These are phyloP conservation scores for Fusarium sp. DNA, from an alignment of 2,329 filamentous ascomycete genomes.

Conservation along the genomic window DNA sequence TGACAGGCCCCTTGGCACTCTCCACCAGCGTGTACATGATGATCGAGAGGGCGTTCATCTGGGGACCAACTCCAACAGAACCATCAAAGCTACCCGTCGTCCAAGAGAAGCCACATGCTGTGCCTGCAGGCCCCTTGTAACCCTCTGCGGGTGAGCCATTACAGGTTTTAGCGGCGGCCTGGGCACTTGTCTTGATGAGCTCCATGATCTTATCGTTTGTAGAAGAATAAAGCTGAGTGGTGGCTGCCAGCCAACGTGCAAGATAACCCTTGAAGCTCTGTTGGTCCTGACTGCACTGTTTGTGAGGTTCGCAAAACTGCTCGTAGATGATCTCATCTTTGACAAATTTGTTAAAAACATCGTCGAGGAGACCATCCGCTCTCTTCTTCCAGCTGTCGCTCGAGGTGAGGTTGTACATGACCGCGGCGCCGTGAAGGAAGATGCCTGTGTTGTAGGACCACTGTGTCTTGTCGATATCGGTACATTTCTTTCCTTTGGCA, in stretches of 20 bases:
- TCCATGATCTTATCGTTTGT: conserved; percentile 58
- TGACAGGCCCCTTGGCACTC: conserved; percentile 55
- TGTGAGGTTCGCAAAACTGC: conserved; percentile 68
- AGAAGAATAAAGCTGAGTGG: conserved; percentile 63
- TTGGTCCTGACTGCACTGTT: conserved; percentile 74
- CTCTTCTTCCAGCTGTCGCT: conserved; percentile 63
- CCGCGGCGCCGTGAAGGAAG: conserved; percentile 67
- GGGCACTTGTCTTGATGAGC: conserved; percentile 60
- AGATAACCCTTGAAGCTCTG: conserved; percentile 80
- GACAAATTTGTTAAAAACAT: conserved; percentile 63
- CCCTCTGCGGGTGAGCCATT: conserved; percentile 51
- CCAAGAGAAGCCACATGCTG: conserved; percentile 75
- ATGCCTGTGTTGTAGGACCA: conserved; percentile 77
- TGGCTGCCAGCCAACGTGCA: conserved; percentile 69
- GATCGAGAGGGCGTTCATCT: conserved; percentile 72
- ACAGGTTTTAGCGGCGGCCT: conserved; percentile 61
- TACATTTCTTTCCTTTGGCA: conserved; percentile 54
- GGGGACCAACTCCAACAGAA: conserved; percentile 69
- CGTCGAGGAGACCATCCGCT: conserved; percentile 64
- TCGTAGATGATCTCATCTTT: conserved; percentile 65
- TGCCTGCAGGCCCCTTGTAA: conserved; percentile 62
- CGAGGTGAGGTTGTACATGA: conserved; percentile 69
- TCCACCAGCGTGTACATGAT: conserved; percentile 67
- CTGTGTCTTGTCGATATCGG: conserved; percentile 66
- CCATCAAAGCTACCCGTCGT: conserved; percentile 65